Evolutionary conservation across 306 rosid genomes (phyloP), one percentile per base, ranked within the genome.

Genomic region (Quercus berberidifolia): DNA sequence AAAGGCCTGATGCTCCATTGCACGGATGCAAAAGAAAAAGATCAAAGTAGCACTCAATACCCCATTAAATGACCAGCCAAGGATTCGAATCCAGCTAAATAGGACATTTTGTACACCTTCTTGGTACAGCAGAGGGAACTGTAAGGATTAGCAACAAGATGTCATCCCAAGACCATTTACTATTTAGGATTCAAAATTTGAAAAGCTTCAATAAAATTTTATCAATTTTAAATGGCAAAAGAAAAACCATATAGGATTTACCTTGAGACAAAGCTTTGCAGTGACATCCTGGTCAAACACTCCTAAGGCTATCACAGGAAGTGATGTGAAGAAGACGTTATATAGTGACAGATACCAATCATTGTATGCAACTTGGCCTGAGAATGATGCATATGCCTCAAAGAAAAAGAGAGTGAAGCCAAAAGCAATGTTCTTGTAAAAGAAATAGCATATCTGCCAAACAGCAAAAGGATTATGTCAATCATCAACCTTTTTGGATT

Each of bases 251-350:
- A 6, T 64, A 26, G 70, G 72, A 35, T 68, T 68, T 88, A 93
- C 99, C 97, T 90, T 93, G 86, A 93, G 88, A 74, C 97, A 96
- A 55, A 89, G 76, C 75, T 80, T 89, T 31, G 97, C 74, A 0
- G 98, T 84, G 74, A 96, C 99, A 84, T 96, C 99, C 52, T 96
- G 98, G 76, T 96, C 99, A 41, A 96, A 87, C 19, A 96, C 99
- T 78, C 99, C 99, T 78, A 96, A 81, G 56, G 99, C 99, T 21
- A 96, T 90, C 73, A 96, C 99, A 6, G 99, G 99, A 84, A 96
- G 99, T 6, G 99, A 96, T 4, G 99, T 93, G 88, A 96, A 96
- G 92, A 93, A 93, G 71, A 96, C 99, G 4, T 96, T 96, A 49
- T 89, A 96, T 3, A 88, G 83, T 9, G 99, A 90, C 74, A 96